These are phyloP conservation scores for Ascomycota sp. DNA, from an alignment of 2,329 filamentous ascomycete genomes.

Conservation along the genomic window DNA sequence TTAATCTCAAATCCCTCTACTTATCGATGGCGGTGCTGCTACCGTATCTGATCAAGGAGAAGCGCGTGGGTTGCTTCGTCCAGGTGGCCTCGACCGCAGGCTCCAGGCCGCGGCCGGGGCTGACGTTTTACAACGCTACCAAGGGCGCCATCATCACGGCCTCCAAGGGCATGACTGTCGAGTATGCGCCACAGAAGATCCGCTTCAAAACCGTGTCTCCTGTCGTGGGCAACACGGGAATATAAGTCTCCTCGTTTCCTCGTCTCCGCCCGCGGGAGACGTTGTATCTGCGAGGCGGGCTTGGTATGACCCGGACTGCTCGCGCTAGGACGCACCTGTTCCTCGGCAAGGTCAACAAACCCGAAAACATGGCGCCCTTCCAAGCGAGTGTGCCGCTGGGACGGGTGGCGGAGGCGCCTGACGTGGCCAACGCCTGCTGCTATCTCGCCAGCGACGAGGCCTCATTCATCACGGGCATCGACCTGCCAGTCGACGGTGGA, in stretches of 20 bases:
- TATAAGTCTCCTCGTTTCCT: constrained; percentile 15
- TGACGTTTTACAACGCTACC: constrained; percentile 52
- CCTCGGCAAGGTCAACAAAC: constrained; percentile 39
- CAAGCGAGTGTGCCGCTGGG: constrained; percentile 33
- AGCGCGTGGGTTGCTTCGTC: constrained; percentile 38
- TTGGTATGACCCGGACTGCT: neutral
- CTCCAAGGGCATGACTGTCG: constrained; percentile 40
- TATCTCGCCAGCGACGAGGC: constrained; percentile 55
- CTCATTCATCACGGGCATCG: constrained; percentile 51
- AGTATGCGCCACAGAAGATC: constrained; percentile 53
- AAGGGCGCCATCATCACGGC: constrained; percentile 46
- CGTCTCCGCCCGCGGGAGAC: no score
- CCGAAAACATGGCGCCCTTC: constrained; percentile 35
- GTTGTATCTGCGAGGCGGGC: no score
- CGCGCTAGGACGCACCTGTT: constrained; percentile 24
- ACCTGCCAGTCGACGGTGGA: constrained; percentile 29
- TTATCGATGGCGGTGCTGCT: constrained; percentile 37
- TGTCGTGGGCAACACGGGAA: constrained; percentile 43
- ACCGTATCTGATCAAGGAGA: constrained; percentile 36
- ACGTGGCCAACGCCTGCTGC: constrained; percentile 50
- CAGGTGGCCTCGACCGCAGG: constrained; percentile 46
- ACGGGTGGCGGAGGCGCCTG: constrained; percentile 33
- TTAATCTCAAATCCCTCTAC: constrained; percentile 50
- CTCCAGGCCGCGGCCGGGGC: constrained; percentile 34
- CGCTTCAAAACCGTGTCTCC: constrained; percentile 55